phyloP scores from a whole-genome alignment of 2,329 filamentous ascomycete species.

The Ceratocystis diversiconidia region DNA sequence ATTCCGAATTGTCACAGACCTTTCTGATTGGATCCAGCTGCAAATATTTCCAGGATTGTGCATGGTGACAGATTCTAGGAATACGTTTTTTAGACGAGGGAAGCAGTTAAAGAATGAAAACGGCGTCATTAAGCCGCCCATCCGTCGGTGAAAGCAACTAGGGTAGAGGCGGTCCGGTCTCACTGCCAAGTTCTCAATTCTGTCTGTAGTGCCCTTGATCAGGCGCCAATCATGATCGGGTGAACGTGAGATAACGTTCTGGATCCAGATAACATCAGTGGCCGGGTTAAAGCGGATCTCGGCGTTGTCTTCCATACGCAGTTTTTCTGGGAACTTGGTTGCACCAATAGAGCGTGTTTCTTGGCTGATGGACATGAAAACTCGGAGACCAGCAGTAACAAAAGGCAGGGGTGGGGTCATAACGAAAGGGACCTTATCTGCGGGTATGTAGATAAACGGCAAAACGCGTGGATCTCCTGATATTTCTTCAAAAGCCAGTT shows the following conservation, averaged over 20 bases:
- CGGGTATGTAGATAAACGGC: background rate
- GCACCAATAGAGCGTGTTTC: constrained; percentile 10
- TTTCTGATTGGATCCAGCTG: constrained; percentile 11
- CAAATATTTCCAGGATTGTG: background rate
- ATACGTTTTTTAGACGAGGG: constrained; percentile 11
- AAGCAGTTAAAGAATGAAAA: constrained; percentile 10
- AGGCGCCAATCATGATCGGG: background rate
- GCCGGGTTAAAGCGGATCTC: constrained; percentile 7
- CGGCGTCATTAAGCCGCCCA: background rate
- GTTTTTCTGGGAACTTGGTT: background rate
- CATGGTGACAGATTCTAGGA: background rate
- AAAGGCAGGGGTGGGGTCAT: background rate
- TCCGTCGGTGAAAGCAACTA: background rate
- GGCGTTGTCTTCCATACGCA: background rate
- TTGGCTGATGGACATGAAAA: constrained; percentile 13
- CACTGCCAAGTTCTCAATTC: constrained; percentile 14
- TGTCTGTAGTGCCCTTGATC: background rate
- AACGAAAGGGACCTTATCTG: background rate
- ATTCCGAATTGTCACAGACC: constrained; percentile 9
- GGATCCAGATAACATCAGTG: constrained; percentile 11
- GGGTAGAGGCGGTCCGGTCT: background rate
- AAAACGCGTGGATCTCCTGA: constrained; percentile 2
- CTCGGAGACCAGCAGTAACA: constrained; percentile 1
- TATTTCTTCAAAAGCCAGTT: constrained; percentile 12
- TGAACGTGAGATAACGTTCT: background rate